These are phyloP conservation scores for Helminthosporium solani DNA, from an alignment of 2,329 filamentous ascomycete species.

Conservation along the genomic window DNA sequence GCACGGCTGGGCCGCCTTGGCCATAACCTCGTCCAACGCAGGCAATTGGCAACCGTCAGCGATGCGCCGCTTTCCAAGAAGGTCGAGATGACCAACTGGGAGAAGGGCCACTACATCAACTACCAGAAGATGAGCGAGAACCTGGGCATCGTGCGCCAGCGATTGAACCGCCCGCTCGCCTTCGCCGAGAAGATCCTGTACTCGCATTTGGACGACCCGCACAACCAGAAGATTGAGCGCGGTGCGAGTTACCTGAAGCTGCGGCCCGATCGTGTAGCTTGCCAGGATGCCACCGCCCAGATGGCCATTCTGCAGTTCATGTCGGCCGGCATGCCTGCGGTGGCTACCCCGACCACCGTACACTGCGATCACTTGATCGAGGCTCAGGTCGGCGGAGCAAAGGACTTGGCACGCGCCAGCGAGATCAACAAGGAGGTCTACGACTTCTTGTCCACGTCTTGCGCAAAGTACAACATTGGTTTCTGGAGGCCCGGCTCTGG, in stretches of 20 bases:
- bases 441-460: conserved; percentile 90
- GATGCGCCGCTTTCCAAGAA: conserved; percentile 88
- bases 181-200: conserved; percentile 99
- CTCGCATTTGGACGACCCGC: conserved; percentile 96
- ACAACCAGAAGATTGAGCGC: conserved; percentile 94
- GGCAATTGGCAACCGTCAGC: conserved; percentile 76
- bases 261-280: conserved; percentile 94
- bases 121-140: conserved; percentile 99
- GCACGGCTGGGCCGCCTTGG: conserved; percentile 68
- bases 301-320: conserved; percentile 99
- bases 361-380: conserved; percentile 99
- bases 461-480: conserved; percentile 99
- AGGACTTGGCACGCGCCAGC: conserved; percentile 89
- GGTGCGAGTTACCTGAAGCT: conserved; percentile 95
- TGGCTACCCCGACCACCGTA: conserved; percentile 91
- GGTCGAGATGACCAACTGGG: conserved; percentile 97
- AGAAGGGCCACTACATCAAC: conserved; percentile 97
- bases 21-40: conserved; percentile 64
- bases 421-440: conserved; percentile 99
- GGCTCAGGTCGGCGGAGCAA: conserved; percentile 86
- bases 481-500: conserved; percentile 99
- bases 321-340: conserved; percentile 93
- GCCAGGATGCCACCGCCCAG: conserved; percentile 98
- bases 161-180: conserved; percentile 90
- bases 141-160: conserved; percentile 81